These are phyloP conservation scores for Oidiodendron maius DNA, from an alignment of 495 filamentous ascomycete species.

Conservation along the genomic window DNA sequence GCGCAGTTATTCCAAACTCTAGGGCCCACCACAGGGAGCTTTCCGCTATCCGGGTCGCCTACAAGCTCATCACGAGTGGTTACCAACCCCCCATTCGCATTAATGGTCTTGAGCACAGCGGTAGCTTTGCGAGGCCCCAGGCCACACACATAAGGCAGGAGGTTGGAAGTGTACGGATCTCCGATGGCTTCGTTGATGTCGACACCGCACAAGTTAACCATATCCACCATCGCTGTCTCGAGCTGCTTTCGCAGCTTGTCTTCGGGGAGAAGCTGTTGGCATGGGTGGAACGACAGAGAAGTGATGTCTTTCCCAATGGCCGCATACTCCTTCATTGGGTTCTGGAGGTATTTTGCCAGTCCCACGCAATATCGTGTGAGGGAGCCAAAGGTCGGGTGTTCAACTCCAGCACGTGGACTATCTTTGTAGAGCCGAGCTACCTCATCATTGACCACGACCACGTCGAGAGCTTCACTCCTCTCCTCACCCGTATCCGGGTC, in stretches of 20 bases:
- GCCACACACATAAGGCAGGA: slow-evolving; percentile 88
- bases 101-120: slow-evolving; percentile 82
- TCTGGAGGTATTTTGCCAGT: slow-evolving; percentile 84
- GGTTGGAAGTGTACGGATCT: slow-evolving; percentile 72
- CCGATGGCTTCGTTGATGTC: slow-evolving; percentile 86
- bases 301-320: slow-evolving; percentile 81
- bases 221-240: slow-evolving; percentile 93
- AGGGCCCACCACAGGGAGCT: slow-evolving; percentile 73
- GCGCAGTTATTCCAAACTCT: slow-evolving; percentile 94
- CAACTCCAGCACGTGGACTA: slow-evolving; percentile 70
- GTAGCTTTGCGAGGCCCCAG: slow-evolving; percentile 89
- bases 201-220: slow-evolving; percentile 94
- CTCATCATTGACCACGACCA: slow-evolving; percentile 92
- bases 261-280: slow-evolving; percentile 79
- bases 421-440: slow-evolving; percentile 90
- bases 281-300: slow-evolving; percentile 80
- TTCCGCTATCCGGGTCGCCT: slow-evolving; percentile 73
- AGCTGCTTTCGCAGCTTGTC: slow-evolving; percentile 81
- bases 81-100: slow-evolving; percentile 79
- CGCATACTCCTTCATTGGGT: slow-evolving; percentile 92
- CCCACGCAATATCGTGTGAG: slow-evolving; percentile 84
- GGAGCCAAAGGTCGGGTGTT: slow-evolving; percentile 71
- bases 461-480: slow-evolving; percentile 68
- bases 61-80: slow-evolving; percentile 78
- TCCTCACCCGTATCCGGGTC: slow-evolving; percentile 57